These are phyloP conservation scores for Microsporum audouinii DNA, from an alignment of 2,329 filamentous ascomycete genomes.

Conservation along the genomic window DNA sequence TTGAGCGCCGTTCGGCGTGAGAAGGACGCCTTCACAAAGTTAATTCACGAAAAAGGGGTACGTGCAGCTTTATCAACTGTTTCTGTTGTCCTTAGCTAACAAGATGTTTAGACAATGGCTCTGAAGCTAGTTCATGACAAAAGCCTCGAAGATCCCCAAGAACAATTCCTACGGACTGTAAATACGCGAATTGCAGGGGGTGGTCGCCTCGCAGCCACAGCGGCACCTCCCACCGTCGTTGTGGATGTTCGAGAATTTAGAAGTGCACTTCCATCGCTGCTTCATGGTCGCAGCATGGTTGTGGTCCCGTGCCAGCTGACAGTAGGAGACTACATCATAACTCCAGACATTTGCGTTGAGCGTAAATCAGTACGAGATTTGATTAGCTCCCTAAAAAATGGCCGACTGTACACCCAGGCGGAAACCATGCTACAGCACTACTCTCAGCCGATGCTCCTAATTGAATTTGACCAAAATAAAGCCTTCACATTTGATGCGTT, in stretches of 20 bases:
- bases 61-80: conserved; percentile 13
- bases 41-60: conserved; percentile 82
- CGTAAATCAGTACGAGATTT: conserved; percentile 87
- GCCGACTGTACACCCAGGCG: conserved; percentile 79
- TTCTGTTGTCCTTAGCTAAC: not conserved
- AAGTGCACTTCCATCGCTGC: conserved; percentile 77
- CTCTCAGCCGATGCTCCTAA: conserved; percentile 76
- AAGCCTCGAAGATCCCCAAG: conserved; percentile 67
- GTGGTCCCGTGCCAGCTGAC: conserved; percentile 93
- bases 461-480: conserved; percentile 96
- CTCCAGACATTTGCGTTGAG: conserved; percentile 82
- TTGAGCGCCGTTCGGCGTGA: conserved; percentile 81
- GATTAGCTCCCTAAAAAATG: conserved; percentile 83
- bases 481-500: conserved; percentile 82
- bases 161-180: conserved; percentile 83
- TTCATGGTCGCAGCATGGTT: conserved; percentile 78
- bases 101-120: conserved; percentile 56
- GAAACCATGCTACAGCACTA: conserved; percentile 95
- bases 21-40: conserved; percentile 87
- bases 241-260: conserved; percentile 95
- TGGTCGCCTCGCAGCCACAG: conserved; percentile 69
- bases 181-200: conserved; percentile 96
- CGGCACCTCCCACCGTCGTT: conserved; percentile 77
- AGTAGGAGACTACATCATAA: conserved; percentile 90
- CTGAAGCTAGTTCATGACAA: conserved; percentile 69